Evolutionary conservation across 2,329 filamentous ascomycete genomes (phyloP).

Genomic region (Tolypocladium tundrense): DNA sequence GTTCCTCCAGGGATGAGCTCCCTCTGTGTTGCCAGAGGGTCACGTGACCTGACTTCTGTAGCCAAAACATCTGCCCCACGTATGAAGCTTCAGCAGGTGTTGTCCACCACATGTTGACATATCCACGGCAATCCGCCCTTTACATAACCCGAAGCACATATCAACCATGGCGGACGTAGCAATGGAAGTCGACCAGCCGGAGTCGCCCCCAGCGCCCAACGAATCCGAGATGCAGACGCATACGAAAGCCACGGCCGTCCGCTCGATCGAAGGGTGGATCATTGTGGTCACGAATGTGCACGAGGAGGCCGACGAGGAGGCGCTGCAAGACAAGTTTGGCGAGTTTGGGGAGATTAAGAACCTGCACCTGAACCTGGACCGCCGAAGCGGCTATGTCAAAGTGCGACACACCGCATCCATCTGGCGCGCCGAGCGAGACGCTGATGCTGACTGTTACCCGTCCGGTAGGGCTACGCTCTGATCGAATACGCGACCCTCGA

Average conservation of each 20-base stretch:
- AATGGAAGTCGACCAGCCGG: constrained; percentile 46
- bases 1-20: neutral
- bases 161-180: constrained; percentile 43
- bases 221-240: constrained; percentile 61
- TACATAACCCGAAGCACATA: neutral
- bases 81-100: neutral
- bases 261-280: constrained; percentile 85
- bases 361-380: constrained; percentile 71
- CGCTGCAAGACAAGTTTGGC: constrained; percentile 69
- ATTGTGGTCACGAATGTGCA: constrained; percentile 79
- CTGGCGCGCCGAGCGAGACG: neutral
- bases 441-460: neutral
- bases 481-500: constrained; percentile 75
- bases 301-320: constrained; percentile 78
- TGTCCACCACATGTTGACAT: neutral
- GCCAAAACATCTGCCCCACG: neutral
- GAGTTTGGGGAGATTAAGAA: constrained; percentile 86
- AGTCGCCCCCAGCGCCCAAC: constrained; percentile 33
- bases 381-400: constrained; percentile 80
- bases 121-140: neutral
- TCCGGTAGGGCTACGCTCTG: constrained; percentile 62
- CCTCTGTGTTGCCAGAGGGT: neutral
- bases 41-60: neutral
- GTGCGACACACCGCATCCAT: constrained; percentile 26
- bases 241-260: constrained; percentile 67